Base-by-base conservation (phyloP, 192 early-diverging fungal species). In the Anaeromyces robustus region DNA sequence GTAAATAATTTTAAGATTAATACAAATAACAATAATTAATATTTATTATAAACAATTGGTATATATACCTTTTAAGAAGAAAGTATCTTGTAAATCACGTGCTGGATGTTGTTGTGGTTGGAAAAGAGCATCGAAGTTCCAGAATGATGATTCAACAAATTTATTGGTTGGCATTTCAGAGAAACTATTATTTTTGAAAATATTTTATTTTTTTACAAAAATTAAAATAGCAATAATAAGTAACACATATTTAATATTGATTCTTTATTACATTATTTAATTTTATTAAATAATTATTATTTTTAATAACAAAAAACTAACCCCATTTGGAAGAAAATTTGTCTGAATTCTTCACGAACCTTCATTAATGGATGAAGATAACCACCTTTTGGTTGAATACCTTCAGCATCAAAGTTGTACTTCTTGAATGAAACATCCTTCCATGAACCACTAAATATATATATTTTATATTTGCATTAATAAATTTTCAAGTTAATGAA, bases 41-140 rank as follows among this genome's bases (percentile, higher is more conserved):
- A n/a, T n/a, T n/a, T n/a, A n/a, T n/a, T n/a, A n/a, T n/a, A n/a
- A n/a, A n/a, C n/a, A n/a, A n/a, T n/a, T n/a, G n/a, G n/a, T n/a
- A n/a, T n/a, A 26, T 29, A 81, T 85, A 86, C 91, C 88, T 77
- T 86, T 87, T 82, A 95, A 82, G 85, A 91, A 94, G 87, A 95
- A 95, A 22, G 94, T 94, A 77, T 95, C 94, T 83, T 95, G 94
- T 68, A 93, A 88, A 84, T 94, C 92, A 82, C 94, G 90, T 16
- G 93, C 96, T 79, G 96, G 92, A 82, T 99, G 98, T 87, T 98
- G 95, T 90, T 99, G 97, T 30, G 98, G 97, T 84, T 98, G 96
- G 91, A 97, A 99, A 80, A 99, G 92, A 30, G 96, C 94, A 86
- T 99, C 98, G 86, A 99, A 99, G 89, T 99, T 99, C 98, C 98